Conservation (phyloP, 1,139 yeast genomes). For the Nakaseomyces sp. region DNA sequence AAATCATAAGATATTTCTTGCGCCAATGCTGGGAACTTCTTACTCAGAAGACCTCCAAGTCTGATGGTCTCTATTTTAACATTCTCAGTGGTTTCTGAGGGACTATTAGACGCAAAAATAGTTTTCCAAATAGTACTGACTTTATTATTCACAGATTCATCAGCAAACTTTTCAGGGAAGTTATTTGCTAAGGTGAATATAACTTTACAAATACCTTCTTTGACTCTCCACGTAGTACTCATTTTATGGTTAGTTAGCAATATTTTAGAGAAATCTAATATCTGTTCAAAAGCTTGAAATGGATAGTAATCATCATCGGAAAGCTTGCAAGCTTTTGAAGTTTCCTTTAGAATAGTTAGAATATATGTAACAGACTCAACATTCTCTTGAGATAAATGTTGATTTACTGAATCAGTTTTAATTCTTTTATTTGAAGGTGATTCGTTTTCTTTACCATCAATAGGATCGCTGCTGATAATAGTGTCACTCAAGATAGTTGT, state of each 20-base stretch:
- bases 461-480: slow-evolving; percentile 5
- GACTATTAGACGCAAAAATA: slow-evolving; percentile 32
- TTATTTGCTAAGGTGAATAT: slow-evolving; percentile 22
- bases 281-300: slow-evolving; percentile 20
- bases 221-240: slow-evolving; percentile 53
- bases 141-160: slow-evolving; percentile 2
- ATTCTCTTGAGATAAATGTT: slow-evolving; percentile 27
- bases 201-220: slow-evolving; percentile 39
- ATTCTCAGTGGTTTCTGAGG: slow-evolving; percentile 47
- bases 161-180: slow-evolving; percentile 12
- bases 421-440: slow-evolving; percentile 24
- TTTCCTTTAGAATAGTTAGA: slow-evolving; percentile 27
- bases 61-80: slow-evolving; percentile 48
- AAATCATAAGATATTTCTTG: slow-evolving; percentile 27
- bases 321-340: slow-evolving; percentile 13
- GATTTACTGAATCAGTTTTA: not conserved
- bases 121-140: slow-evolving; percentile 29
- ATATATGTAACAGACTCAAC: slow-evolving; percentile 35
- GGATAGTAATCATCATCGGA: not conserved
- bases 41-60: slow-evolving; percentile 30
- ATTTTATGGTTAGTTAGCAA: slow-evolving; percentile 32
- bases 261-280: slow-evolving; percentile 11
- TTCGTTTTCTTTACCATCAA: slow-evolving; percentile 19
- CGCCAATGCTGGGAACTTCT: slow-evolving; percentile 12
- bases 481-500: slow-evolving; percentile 18